Base-by-base conservation (phyloP, 179 eudicot species). In the Spergularia azorica region DNA sequence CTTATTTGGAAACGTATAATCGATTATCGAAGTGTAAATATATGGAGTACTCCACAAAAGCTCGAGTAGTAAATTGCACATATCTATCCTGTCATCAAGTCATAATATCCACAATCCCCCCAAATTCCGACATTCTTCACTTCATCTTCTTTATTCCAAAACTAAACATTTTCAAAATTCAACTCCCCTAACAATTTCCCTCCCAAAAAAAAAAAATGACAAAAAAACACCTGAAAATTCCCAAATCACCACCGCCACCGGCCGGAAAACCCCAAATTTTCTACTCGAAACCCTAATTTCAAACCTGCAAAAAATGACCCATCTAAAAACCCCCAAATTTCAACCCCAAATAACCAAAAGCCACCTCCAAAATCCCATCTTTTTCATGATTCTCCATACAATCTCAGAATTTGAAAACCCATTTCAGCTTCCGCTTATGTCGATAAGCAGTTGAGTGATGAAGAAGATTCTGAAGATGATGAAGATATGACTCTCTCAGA, bases 401-500 rank as follows among this genome's bases (percentile, higher is more conserved):
- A 26, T 26, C 2, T 26, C 32, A 50, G 80, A 77, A 50, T n/a
- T 75, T 36, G 67, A 51, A 63, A 26, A 57, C 68, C 84, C 73
- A 50, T 69, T 51, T 64, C 18, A n/a, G 55, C 70, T 41, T n/a
- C 12, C 7, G 18, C 67, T 0, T 5, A 0, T 38, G 73, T 64
- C 0, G 65, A 76, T 7, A 77, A 57, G 2, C 52, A 20, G 2
- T 26, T 26, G 32, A 26, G 67, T 4, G 73, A 77, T 21, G 68
- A 63, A 21, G 77, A 77, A 15, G n/a, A n/a, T n/a, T n/a, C n/a
- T n/a, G n/a, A n/a, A n/a, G 81, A 26, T 26, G 32, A 76, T 41
- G 39, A 65, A 17, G 88, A 81, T 15, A 68, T 76, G 67, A 6
- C 81, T 79, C 73, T 68, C 56, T 84, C 88, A 78, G 79, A 83